Conservation (phyloP, 257 asterid species). For the Nicotiana undulata region DNA sequence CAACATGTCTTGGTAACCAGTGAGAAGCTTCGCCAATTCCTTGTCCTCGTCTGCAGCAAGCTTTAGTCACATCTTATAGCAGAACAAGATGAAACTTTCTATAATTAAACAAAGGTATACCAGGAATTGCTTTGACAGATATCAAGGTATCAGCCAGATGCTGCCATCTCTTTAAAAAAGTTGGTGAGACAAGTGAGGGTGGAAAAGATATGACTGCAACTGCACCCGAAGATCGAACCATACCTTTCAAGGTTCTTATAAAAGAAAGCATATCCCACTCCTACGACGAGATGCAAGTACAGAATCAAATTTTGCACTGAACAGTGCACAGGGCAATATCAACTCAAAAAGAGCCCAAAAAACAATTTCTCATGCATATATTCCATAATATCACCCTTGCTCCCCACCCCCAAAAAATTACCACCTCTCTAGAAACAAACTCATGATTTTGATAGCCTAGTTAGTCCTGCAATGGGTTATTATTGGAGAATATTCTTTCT, state of each 20-base stretch:
- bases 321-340: background rate
- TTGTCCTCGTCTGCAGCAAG: constrained; percentile 77
- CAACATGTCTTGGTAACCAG: constrained; percentile 94
- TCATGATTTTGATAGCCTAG: background rate
- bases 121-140: constrained; percentile 88
- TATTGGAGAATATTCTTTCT: background rate
- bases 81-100: background rate
- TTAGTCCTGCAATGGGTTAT: background rate
- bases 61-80: constrained; percentile 4
- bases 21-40: constrained; percentile 88
- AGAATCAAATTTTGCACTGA: background rate
- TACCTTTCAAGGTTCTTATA: constrained; percentile 64
- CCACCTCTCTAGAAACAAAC: background rate
- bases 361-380: background rate
- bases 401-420: too few relatives aligned
- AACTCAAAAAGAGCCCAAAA: background rate
- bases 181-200: constrained; percentile 68
- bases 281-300: constrained; percentile 24
- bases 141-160: constrained; percentile 91
- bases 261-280: constrained; percentile 86
- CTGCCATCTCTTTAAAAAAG: constrained; percentile 73
- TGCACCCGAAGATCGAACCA: constrained; percentile 65
- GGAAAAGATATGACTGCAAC: constrained; percentile 84
- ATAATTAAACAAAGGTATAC: constrained; percentile 21
- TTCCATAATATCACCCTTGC: background rate